A percentile compares a stretch with the other conserved stretches of the same genome.
phyloP scores from a whole-genome alignment of 805 yeast species.

The Crinitomyces ghanaensis region DNA sequence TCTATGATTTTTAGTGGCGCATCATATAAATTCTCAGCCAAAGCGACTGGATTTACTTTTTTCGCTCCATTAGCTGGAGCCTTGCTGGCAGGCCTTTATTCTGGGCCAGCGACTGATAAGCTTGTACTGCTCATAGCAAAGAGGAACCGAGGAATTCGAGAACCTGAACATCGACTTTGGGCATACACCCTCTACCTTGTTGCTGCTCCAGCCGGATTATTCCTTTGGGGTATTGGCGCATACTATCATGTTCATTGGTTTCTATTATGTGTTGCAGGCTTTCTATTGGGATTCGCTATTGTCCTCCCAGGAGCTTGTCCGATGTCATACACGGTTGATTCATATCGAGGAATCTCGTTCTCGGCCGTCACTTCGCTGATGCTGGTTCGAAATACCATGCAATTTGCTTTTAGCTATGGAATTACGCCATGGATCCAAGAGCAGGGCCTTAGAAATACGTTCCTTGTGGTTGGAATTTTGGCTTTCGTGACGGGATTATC shows the following conservation, averaged over 20 bases:
- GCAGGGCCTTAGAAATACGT: conserved; percentile 3
- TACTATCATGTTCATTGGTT: conserved; percentile 4
- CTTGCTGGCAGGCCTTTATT: conserved; percentile 3
- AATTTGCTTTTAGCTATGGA: conserved; percentile 3
- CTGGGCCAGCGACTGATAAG: conserved; percentile 6
- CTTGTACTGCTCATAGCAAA: conserved; percentile 9
- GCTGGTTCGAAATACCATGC: conserved; percentile 4
- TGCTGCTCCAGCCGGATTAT: conserved; percentile 2
- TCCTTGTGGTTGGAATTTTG: conserved; percentile 1
- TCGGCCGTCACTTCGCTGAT: conserved; percentile 3
- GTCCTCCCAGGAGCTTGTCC: conserved; percentile 8
- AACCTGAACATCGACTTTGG: conserved; percentile 7
- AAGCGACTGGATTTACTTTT: conserved; percentile 6
- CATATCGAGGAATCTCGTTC: conserved; percentile 4
- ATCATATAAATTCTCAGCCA: conserved; percentile 9
- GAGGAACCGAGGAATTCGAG: conserved; percentile 5
- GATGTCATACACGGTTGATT: conserved; percentile 1
- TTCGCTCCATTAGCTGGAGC: conserved; percentile 8
- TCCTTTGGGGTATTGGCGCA: conserved; percentile 8
- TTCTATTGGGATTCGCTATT: conserved; percentile 9
- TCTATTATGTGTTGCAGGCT: background rate
- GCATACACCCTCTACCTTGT: background rate
- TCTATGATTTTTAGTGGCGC: conserved; percentile 7
- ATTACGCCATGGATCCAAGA: conserved; percentile 2
- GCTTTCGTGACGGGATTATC: conserved; percentile 6